phyloP scores from a whole-genome alignment of 192 early-diverging fungal genomes.

The Gigaspora rosea region DNA sequence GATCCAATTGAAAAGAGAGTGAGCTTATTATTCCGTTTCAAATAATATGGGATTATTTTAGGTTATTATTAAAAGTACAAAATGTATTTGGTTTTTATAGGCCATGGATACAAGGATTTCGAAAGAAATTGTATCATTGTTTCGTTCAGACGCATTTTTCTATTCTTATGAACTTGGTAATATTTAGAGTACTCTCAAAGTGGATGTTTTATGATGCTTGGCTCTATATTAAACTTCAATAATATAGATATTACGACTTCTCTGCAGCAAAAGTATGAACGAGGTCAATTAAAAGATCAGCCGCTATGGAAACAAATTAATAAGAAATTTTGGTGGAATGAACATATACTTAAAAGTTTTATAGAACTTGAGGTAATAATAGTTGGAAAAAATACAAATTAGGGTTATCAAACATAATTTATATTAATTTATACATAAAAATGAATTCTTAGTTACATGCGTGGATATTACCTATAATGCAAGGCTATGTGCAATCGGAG shows the following conservation, averaged over 20 bases:
- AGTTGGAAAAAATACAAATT: background rate
- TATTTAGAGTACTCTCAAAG: slow-evolving; percentile 17
- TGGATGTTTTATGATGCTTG: slow-evolving; percentile 26
- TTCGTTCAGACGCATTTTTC: slow-evolving; percentile 48
- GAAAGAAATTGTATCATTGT: slow-evolving; percentile 49
- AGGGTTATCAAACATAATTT: background rate
- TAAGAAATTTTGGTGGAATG: slow-evolving; percentile 64
- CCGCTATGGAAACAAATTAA: slow-evolving; percentile 43
- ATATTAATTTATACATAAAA: background rate
- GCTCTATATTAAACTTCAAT: background rate
- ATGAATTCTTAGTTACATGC: slow-evolving; percentile 43
- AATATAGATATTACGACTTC: slow-evolving; percentile 47
- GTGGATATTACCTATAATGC: slow-evolving; percentile 64
- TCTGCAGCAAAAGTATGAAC: slow-evolving; percentile 39
- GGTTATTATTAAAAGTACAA: background rate
- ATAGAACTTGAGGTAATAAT: slow-evolving; percentile 44
- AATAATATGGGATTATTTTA: background rate
- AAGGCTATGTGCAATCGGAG: slow-evolving; percentile 69
- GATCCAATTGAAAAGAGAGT: slow-evolving; percentile 17
- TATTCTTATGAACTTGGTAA: slow-evolving; percentile 52
- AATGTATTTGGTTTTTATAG: background rate
- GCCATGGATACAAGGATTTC: slow-evolving; percentile 50
- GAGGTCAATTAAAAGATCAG: background rate
- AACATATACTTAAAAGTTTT: slow-evolving; percentile 48
- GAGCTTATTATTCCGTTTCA: background rate